Evolutionary conservation across 2,329 filamentous ascomycete genomes (phyloP).

Genomic region (Cytospora piceae): DNA sequence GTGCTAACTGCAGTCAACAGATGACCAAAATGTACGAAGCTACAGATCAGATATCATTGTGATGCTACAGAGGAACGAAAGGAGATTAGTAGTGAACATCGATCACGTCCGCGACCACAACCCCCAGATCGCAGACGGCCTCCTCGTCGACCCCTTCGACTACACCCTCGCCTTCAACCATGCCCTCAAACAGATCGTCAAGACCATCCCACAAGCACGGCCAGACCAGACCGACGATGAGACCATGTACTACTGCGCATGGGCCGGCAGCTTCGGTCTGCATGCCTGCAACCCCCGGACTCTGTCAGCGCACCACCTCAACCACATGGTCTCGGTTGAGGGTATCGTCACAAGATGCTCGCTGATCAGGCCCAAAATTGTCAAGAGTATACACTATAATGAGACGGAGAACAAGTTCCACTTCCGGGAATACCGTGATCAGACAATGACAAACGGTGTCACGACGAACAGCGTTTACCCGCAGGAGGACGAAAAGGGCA

Average conservation of each 20-base stretch:
- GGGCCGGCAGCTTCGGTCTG: constrained; percentile 92
- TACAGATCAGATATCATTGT: constrained; percentile 88
- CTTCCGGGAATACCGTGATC: constrained; percentile 88
- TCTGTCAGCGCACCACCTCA: constrained; percentile 84
- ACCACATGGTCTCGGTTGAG: constrained; percentile 96
- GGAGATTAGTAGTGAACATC: constrained; percentile 72
- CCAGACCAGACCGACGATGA: constrained; percentile 78
- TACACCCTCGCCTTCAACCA: constrained; percentile 86
- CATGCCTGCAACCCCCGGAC: constrained; percentile 94
- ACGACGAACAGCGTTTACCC: constrained; percentile 93
- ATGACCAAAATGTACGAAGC: constrained; percentile 63
- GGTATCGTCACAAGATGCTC: constrained; percentile 97
- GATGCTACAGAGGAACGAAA: constrained; percentile 71
- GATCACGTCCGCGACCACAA: constrained; percentile 92
- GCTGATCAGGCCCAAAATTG: constrained; percentile 92
- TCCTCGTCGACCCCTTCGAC: constrained; percentile 87
- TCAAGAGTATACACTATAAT: constrained; percentile 97
- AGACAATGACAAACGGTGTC: constrained; percentile 93
- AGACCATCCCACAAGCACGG: constrained; percentile 75
- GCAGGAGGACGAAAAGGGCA: constrained; percentile 89
- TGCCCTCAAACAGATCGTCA: constrained; percentile 86
- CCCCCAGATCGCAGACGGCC: constrained; percentile 73
- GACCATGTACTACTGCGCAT: constrained; percentile 94
- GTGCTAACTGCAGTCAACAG: constrained; percentile 38
- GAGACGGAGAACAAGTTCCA: constrained; percentile 85